Conservation (phyloP, 2,329 filamentous ascomycete species). For the Emericellopsis cladophorae region DNA sequence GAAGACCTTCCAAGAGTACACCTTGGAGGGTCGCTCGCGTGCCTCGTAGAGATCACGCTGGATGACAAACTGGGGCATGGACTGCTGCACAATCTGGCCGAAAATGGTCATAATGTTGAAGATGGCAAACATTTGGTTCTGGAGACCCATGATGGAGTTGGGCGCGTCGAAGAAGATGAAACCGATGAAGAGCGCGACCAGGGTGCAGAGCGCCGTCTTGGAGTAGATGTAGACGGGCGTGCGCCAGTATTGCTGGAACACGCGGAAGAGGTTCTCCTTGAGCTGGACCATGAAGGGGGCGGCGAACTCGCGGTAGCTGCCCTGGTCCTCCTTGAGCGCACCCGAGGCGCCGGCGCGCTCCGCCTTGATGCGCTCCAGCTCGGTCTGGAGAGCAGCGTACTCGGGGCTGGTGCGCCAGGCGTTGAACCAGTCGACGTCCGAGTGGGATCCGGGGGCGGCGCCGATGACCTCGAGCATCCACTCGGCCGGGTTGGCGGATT, state of each 20-base stretch:
- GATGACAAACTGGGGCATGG: constrained; percentile 77
- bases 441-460: constrained; percentile 44
- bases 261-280: constrained; percentile 53
- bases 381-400: constrained; percentile 31
- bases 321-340: constrained; percentile 19
- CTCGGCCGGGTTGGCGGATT: constrained; percentile 54
- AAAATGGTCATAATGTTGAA: constrained; percentile 80
- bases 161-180: constrained; percentile 67
- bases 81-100: constrained; percentile 64
- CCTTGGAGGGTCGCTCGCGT: constrained; percentile 71
- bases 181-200: constrained; percentile 63
- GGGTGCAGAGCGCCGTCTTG: constrained; percentile 56
- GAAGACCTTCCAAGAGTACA: constrained; percentile 77
- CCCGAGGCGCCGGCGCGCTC: constrained; percentile 22
- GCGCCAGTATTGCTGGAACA: constrained; percentile 89
- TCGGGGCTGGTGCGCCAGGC: constrained; percentile 41
- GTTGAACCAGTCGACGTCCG: constrained; percentile 45
- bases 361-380: constrained; percentile 39
- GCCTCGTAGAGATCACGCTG: constrained; percentile 76
- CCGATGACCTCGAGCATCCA: constrained; percentile 46
- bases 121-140: constrained; percentile 78
- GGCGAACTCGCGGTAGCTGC: constrained; percentile 63
- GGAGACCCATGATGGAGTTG: constrained; percentile 62
- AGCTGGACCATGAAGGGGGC: constrained; percentile 61
- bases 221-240: constrained; percentile 82